phyloP scores from a whole-genome alignment of 148 eudicot species.

The Rheum nobile region DNA sequence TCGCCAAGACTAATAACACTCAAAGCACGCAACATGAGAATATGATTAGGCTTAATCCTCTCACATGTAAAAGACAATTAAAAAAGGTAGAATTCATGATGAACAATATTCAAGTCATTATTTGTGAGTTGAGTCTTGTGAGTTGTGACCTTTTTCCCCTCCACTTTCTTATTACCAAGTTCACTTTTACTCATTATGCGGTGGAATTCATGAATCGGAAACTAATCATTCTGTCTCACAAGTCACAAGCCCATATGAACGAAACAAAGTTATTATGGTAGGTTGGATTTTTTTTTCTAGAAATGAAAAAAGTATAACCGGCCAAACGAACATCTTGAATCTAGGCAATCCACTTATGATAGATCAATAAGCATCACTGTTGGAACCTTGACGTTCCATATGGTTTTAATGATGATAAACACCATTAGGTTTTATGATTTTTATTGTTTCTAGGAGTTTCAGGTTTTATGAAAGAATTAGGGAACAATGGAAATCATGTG shows the following conservation, averaged over 20 bases:
- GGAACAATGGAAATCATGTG: too few relatives aligned
- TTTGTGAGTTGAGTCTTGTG: background rate
- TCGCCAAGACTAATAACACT: background rate
- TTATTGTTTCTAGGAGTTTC: too few relatives aligned
- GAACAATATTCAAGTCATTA: background rate
- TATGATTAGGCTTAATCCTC: background rate
- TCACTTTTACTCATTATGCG: background rate
- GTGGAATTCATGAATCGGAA: background rate
- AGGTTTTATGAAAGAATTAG: too few relatives aligned
- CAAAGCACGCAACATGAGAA: background rate
- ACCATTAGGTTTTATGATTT: too few relatives aligned
- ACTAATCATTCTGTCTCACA: background rate
- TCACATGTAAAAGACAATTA: slow-evolving; percentile 2
- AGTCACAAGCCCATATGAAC: background rate
- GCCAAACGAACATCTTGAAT: too few relatives aligned
- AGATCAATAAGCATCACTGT: too few relatives aligned
- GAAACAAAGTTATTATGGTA: background rate
- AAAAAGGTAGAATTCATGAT: background rate
- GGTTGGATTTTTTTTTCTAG: background rate
- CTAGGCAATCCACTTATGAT: too few relatives aligned
- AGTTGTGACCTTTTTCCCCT: background rate
- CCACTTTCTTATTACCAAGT: background rate
- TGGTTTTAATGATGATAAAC: too few relatives aligned
- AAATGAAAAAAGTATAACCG: too few relatives aligned
- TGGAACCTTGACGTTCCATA: too few relatives aligned